These are phyloP conservation scores for Gymnopilus junonius DNA, from an alignment of 768 basidiomycete species.

Conservation along the genomic window DNA sequence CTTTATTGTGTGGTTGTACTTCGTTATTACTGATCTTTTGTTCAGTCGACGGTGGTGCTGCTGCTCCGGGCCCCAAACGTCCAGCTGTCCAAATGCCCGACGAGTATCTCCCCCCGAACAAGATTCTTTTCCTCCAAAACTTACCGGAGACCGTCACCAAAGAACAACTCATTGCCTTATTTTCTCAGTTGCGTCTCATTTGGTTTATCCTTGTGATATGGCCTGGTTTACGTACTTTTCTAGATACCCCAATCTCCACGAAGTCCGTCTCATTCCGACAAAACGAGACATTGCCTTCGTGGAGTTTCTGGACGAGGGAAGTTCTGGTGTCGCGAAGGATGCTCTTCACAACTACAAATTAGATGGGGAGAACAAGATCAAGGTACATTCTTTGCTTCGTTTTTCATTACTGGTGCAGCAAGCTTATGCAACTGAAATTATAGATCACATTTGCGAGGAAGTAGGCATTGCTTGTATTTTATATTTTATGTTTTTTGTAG, in stretches of 20 bases:
- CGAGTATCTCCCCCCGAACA: slow-evolving; percentile 99
- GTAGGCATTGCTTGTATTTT: slow-evolving; percentile 35
- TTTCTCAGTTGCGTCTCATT: slow-evolving; percentile 74
- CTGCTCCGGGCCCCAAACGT: slow-evolving; percentile 70
- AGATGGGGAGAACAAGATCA: slow-evolving; percentile 98
- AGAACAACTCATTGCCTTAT: slow-evolving; percentile 90
- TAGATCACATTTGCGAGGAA: slow-evolving; percentile 81
- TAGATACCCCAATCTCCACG: slow-evolving; percentile 94
- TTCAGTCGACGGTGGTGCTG: slow-evolving; percentile 70
- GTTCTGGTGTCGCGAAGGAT: slow-evolving; percentile 91
- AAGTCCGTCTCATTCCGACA: slow-evolving; percentile 98
- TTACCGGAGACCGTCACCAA: slow-evolving; percentile 92
- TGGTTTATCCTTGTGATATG: background rate
- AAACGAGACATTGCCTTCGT: slow-evolving; percentile 99
- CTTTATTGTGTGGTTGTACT: slow-evolving; percentile 1
- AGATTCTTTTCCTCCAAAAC: slow-evolving; percentile 97
- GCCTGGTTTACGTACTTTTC: slow-evolving; percentile 1
- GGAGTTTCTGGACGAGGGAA: slow-evolving; percentile 93
- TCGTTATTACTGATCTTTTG: slow-evolving; percentile 11
- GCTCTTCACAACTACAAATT: slow-evolving; percentile 97
- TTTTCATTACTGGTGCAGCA: background rate
- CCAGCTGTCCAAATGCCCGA: slow-evolving; percentile 97
- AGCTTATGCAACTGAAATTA: slow-evolving; percentile 7
- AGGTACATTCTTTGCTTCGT: slow-evolving; percentile 51
- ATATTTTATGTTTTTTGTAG: slow-evolving; percentile 17